Evolutionary conservation across 768 basidiomycete species (phyloP), one percentile per base, ranked within the genome.

Genomic region (Calocera viscosa): DNA sequence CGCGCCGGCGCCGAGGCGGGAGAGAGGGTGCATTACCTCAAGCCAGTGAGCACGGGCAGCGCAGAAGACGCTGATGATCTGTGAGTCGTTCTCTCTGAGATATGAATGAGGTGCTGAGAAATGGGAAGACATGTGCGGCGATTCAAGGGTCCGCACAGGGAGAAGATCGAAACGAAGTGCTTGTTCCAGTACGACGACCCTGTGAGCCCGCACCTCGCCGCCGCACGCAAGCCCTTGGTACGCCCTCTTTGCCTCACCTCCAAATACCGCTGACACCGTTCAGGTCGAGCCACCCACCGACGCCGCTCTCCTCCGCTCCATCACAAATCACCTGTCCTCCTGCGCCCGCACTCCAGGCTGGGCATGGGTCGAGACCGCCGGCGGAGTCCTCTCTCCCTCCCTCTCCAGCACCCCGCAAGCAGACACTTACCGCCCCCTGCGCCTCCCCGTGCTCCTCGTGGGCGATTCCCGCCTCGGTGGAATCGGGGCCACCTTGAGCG

Each of bases 331-430:
- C 70, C 83, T 91, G n/a, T 79, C 80, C 35, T 68, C 75, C 28
- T 83, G 83, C 72, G 86, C 86, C 19, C 14, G 10, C 43, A 3
- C 33, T 24, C 26, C 26, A 7, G 75, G 77, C 32, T 71, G 88
- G 71, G 82, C 94, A 80, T 97, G 88, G 72, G 78, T 97, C 53
- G 95, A 98, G 76, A 94, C 95, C 10, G 95, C 94, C 16, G 95
- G 95, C 84, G 95, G 94, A 40, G 89, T 95, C 12, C 94, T 96
- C 72, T 94, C 91, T 70, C 95, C 95, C 0, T 85, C 89, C 1
- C 78, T 91, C 3, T 87, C 88, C 17, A 86, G 93, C 32, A 84
- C 86, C 12, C 86, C 90, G 7, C 95, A 99, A 74, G 81, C 86
- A 22, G 92, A 95, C 64, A 83, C 83, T 33, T 95, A 94, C 73